phyloP scores from a whole-genome alignment of 495 filamentous ascomycete genomes.

The Daldinia concentrica region DNA sequence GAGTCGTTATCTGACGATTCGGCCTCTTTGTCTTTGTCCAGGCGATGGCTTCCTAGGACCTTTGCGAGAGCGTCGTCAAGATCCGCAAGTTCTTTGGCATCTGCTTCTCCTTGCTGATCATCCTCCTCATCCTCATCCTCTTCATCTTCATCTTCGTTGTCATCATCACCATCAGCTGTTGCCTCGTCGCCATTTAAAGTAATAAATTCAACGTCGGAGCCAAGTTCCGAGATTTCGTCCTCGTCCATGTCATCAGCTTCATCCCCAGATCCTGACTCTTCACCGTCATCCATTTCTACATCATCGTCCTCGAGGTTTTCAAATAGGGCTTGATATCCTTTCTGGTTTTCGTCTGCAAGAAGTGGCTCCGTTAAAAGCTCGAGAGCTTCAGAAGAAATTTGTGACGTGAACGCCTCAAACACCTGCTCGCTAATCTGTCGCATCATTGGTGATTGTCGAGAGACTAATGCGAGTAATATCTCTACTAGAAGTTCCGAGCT shows the following conservation, averaged over 20 bases:
- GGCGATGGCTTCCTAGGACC: conserved; percentile 71
- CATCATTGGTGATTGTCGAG: conserved; percentile 84
- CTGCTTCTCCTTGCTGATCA: conserved; percentile 51
- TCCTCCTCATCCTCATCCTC: conserved; percentile 54
- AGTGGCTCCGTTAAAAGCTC: conserved; percentile 79
- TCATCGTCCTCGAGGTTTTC: conserved; percentile 75
- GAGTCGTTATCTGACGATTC: conserved; percentile 66
- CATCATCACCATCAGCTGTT: conserved; percentile 49
- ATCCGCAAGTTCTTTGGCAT: conserved; percentile 56
- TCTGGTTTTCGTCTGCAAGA: conserved; percentile 78
- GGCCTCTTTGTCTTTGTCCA: conserved; percentile 63
- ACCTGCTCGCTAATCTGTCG: conserved; percentile 87
- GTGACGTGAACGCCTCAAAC: conserved; percentile 77
- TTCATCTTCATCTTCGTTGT: conserved; percentile 56
- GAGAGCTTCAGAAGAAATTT: conserved; percentile 75
- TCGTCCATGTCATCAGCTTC: conserved; percentile 50
- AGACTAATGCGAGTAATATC: conserved; percentile 85
- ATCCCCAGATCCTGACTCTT: conserved; percentile 53
- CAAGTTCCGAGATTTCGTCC: conserved; percentile 49
- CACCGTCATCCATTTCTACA: conserved; percentile 53
- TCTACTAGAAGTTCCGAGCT: conserved; percentile 82
- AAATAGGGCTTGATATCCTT: conserved; percentile 87
- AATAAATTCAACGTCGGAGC: conserved; percentile 59
- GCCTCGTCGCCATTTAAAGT: conserved; percentile 48
- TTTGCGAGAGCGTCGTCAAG: conserved; percentile 83